Percentiles rank a stretch among this genome's conserved stretches.
Conservation (phyloP, 768 basidiomycete species). For the Rhodotorula paludigena region DNA sequence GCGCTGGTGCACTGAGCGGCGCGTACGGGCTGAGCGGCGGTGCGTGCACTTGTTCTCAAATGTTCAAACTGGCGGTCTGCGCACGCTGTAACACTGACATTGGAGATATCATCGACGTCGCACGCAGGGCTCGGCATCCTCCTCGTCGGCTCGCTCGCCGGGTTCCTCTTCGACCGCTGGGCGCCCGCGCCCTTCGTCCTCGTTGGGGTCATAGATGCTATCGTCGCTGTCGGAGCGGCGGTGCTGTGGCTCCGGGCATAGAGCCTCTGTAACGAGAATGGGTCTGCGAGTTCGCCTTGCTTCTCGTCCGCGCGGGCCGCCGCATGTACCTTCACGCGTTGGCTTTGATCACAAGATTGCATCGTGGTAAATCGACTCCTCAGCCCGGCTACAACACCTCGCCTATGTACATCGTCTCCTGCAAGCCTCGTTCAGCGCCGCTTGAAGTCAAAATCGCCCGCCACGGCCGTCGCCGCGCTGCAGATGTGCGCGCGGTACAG, state of each 20-base stretch:
- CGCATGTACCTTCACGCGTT: too few species aligned
- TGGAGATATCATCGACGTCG: too few species aligned
- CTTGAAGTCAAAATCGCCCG: slow-evolving; percentile 26
- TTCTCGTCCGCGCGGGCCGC: too few species aligned
- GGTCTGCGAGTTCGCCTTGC: too few species aligned
- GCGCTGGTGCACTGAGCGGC: slow-evolving; percentile 15
- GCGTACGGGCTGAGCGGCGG: slow-evolving; percentile 28
- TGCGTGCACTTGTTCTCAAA: neutral
- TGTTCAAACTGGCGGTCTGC: too few species aligned
- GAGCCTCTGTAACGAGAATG: too few species aligned
- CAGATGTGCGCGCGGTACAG: slow-evolving; percentile 28
- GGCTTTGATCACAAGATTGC: too few species aligned
- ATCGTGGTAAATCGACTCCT: too few species aligned
- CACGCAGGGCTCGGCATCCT: slow-evolving; percentile 31
- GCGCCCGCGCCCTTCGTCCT: slow-evolving; percentile 11
- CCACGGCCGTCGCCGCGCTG: slow-evolving; percentile 15
- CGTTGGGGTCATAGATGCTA: neutral
- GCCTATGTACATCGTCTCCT: too few species aligned
- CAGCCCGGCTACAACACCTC: too few species aligned
- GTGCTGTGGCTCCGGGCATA: neutral
- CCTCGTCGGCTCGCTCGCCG: slow-evolving; percentile 10
- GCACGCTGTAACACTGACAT: neutral
- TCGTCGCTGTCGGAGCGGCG: neutral
- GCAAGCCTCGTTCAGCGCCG: neutral
- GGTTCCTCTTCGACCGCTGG: slow-evolving; percentile 11